phyloP scores from a whole-genome alignment of 2,329 filamentous ascomycete genomes.

The Pyrenophora seminiperda region DNA sequence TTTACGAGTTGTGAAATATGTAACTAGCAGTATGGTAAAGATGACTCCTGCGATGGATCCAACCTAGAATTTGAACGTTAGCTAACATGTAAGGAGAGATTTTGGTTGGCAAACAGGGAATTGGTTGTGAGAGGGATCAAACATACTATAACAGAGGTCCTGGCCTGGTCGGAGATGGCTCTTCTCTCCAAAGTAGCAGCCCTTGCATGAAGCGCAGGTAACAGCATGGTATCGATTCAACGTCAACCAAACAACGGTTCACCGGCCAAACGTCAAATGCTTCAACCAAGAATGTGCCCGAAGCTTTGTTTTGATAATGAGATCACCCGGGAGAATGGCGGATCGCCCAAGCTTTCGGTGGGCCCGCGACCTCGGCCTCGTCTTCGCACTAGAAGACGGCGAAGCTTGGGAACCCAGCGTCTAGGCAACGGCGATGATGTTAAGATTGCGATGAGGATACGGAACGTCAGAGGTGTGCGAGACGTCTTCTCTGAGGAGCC shows the following conservation, averaged over 20 bases:
- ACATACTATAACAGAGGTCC: conserved; percentile 40
- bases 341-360: conserved; percentile 24
- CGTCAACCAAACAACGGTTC: conserved; percentile 6
- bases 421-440: background rate
- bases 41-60: conserved; percentile 35
- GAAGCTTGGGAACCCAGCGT: conserved; percentile 16
- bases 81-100: background rate
- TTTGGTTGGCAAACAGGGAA: background rate
- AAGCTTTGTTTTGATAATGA: conserved; percentile 28
- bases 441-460: conserved; percentile 12
- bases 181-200: conserved; percentile 29
- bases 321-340: conserved; percentile 32
- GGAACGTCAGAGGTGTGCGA: conserved; percentile 1
- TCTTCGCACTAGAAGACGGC: conserved; percentile 25
- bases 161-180: conserved; percentile 25
- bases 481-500: background rate
- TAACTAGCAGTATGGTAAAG: conserved; percentile 41
- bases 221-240: conserved; percentile 29
- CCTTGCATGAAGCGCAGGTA: conserved; percentile 32
- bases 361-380: conserved; percentile 20
- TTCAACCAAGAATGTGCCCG: conserved; percentile 13
- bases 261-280: conserved; percentile 13
- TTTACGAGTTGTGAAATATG: conserved; percentile 36
- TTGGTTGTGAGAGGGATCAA: background rate
- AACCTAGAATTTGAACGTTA: conserved; percentile 30